A percentile compares a stretch with the other conserved stretches of the same genome.
phyloP scores from a whole-genome alignment of 306 rosid genomes.

The Rosa chinensis region DNA sequence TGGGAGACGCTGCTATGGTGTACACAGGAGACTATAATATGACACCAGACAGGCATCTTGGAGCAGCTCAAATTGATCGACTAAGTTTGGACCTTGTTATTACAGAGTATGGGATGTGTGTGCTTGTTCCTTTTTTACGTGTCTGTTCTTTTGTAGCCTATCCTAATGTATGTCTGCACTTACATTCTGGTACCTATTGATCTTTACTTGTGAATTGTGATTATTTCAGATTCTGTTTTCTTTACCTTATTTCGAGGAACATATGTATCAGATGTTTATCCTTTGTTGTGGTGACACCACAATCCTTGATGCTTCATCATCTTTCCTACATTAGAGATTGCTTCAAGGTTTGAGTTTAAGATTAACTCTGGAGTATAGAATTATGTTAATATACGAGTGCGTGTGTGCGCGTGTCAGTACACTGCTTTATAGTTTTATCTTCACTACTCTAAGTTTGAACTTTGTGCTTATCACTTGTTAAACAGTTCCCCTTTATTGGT shows the following conservation, averaged over 20 bases:
- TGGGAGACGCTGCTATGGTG: slow-evolving; percentile 77
- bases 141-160: neutral
- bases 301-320: slow-evolving; percentile 1
- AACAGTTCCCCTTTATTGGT: neutral
- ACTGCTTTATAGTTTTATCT: neutral
- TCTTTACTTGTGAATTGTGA: slow-evolving; percentile 1
- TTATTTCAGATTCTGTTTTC: neutral
- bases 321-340: neutral
- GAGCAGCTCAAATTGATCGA: slow-evolving; percentile 94
- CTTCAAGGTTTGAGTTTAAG: slow-evolving; percentile 3
- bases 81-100: slow-evolving; percentile 86
- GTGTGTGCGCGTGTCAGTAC: neutral
- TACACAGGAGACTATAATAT: slow-evolving; percentile 98
- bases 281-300: slow-evolving; percentile 1
- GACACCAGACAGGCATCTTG: slow-evolving; percentile 97
- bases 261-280: neutral
- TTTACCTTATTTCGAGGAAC: neutral
- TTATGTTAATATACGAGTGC: neutral
- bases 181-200: neutral
- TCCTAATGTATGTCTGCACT: neutral
- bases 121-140: slow-evolving; percentile 6
- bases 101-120: slow-evolving; percentile 60
- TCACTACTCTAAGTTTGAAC: neutral
- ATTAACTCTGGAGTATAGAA: neutral
- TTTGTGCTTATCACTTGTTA: neutral